Evolutionary conservation across 768 basidiomycete species (phyloP).

Genomic region (Tephrocybe sp.): DNA sequence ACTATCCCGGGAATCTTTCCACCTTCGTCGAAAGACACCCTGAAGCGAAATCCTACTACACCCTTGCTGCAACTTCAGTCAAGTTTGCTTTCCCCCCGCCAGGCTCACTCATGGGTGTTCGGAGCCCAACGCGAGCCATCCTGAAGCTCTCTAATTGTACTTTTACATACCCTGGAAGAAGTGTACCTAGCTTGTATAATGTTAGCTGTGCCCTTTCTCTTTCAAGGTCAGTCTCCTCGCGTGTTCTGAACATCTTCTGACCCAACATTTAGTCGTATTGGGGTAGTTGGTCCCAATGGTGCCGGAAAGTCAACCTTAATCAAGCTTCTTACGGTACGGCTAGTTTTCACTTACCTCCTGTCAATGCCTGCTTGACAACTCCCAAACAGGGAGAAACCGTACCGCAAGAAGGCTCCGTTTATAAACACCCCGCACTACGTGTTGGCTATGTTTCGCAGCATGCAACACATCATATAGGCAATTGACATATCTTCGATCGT

Average conservation of each 20-base stretch:
- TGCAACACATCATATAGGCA: constrained; percentile 94
- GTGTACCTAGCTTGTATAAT: constrained; percentile 77
- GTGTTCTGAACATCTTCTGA: constrained; percentile 14
- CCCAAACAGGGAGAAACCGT: constrained; percentile 76
- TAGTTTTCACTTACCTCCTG: constrained; percentile 1
- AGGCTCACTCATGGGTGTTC: constrained; percentile 95
- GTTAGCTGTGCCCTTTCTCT: constrained; percentile 93
- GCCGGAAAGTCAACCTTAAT: constrained; percentile 96
- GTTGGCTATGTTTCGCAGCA: constrained; percentile 98
- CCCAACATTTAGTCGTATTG: constrained; percentile 68
- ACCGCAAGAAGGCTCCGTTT: constrained; percentile 89
- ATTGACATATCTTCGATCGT: constrained; percentile 4
- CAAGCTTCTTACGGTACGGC: constrained; percentile 82
- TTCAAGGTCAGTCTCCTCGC: constrained; percentile 60
- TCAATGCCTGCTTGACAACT: constrained; percentile 6
- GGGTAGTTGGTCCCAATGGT: constrained; percentile 90
- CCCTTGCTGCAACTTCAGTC: constrained; percentile 88
- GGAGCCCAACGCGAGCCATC: constrained; percentile 94
- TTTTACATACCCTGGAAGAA: constrained; percentile 89
- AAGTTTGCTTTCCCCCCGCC: constrained; percentile 96
- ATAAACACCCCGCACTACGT: constrained; percentile 92
- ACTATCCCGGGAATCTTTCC: constrained; percentile 92
- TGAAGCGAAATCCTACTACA: constrained; percentile 96
- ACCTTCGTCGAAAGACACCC: constrained; percentile 88
- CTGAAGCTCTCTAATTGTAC: constrained; percentile 90